phyloP scores from a whole-genome alignment of 2,329 filamentous ascomycete genomes.

The Nemania abortiva region DNA sequence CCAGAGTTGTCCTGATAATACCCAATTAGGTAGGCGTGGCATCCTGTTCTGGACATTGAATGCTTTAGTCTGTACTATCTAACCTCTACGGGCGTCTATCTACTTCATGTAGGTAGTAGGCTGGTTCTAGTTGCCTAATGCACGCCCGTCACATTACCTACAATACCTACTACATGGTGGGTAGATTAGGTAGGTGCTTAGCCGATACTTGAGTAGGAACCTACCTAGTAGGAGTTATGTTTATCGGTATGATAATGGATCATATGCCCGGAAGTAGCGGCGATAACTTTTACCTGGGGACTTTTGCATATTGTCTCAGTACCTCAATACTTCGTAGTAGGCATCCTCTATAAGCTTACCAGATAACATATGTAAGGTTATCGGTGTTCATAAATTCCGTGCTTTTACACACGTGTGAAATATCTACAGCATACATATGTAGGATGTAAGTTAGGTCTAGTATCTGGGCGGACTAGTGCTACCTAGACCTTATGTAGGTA shows the following conservation, averaged over 20 bases:
- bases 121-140: too few species aligned
- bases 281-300: neutral
- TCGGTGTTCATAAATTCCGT: neutral
- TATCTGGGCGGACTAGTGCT: neutral
- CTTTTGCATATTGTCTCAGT: neutral
- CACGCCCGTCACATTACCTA: too few species aligned
- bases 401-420: neutral
- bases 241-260: neutral
- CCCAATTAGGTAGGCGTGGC: too few species aligned
- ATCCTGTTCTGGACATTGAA: too few species aligned
- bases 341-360: neutral
- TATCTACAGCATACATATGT: neutral
- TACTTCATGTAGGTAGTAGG: too few species aligned
- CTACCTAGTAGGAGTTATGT: neutral
- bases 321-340: neutral
- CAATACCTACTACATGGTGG: neutral
- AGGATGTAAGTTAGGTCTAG: neutral
- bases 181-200: neutral
- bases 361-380: neutral
- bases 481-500: neutral
- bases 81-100: too few species aligned
- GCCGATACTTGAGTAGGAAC: too few species aligned
- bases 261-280: slow-evolving; percentile 17
- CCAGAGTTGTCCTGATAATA: too few species aligned
- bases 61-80: too few species aligned